Base-by-base conservation (phyloP, 2,329 filamentous ascomycete species). In the Arthrobotrys musiformis region DNA sequence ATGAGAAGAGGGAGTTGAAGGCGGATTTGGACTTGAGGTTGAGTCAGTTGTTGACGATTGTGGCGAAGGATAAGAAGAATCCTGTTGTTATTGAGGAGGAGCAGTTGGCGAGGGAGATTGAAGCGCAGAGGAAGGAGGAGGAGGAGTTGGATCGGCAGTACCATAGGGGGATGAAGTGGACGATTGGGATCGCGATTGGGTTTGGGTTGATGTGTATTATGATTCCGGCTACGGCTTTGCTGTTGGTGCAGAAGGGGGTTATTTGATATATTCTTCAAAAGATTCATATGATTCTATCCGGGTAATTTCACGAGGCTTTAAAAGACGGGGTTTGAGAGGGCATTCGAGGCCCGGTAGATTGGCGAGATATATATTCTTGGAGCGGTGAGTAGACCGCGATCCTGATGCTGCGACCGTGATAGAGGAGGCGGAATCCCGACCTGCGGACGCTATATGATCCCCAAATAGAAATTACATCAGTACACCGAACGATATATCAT, bases 181-280 rank as follows among this genome's bases (percentile, higher is more conserved):
- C 72, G n/a, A 61, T 76, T 19, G 72, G 72, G 6, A 50, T 76
- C n/a, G 72, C 72, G 1, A 46, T 76, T 24, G 64, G 58, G 4
- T 76, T 76, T 26, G 72, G 72, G 11, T 42, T 76, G 42, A 58
- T 70, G 72, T 76, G 64, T n/a, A 76, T 76, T 26, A 76, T 76
- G 72, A 44, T 76, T 4, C 72, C 72, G 6, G 72, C 72, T 6
- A 76, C 72, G 1, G 72, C 72, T 17, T 44, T 76, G 17, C 44
- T 76, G 42, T 52, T 76, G 19, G 48, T 76, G 7, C 72, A 76
- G 35, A 69, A 69, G 30, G 72, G 72, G 2, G 35, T 70, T 11
- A 76, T 76, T n/a, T 76, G 72, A n/a, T n/a, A n/a, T n/a, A n/a
- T n/a, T n/a, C n/a, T n/a, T n/a, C n/a, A n/a, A n/a, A 42, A 19